These are phyloP conservation scores for Plectranthus barbatus DNA, from an alignment of 257 asterid species.

Conservation along the genomic window DNA sequence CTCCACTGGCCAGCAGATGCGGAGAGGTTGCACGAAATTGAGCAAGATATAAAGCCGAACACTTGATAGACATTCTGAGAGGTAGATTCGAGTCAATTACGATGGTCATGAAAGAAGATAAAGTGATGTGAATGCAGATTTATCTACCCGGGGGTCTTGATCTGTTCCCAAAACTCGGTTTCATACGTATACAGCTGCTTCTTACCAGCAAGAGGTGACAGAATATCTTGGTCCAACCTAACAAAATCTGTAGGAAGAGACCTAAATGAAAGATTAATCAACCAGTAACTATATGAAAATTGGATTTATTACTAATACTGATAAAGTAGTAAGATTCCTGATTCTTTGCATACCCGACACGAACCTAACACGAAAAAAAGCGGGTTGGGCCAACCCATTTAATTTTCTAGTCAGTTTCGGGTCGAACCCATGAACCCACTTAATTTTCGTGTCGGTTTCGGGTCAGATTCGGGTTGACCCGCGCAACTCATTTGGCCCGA, in stretches of 20 bases:
- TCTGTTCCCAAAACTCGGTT: constrained; percentile 84
- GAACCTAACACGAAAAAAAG: too few species aligned
- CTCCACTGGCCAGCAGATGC: constrained; percentile 43
- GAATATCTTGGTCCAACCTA: constrained; percentile 81
- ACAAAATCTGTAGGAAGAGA: constrained; percentile 64
- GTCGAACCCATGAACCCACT: too few species aligned
- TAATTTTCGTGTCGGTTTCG: too few species aligned
- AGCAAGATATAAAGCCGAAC: constrained; percentile 48
- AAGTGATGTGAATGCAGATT: background rate
- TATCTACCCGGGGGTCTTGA: constrained; percentile 74
- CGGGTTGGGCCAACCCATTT: too few species aligned
- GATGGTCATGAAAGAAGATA: constrained; percentile 5
- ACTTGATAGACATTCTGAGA: constrained; percentile 61
- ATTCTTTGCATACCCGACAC: background rate
- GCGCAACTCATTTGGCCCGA: too few species aligned
- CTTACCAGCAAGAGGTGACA: constrained; percentile 90
- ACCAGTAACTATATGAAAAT: constrained; percentile 12
- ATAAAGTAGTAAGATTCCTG: background rate
- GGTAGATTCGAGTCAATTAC: constrained; percentile 10
- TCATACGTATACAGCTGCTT: constrained; percentile 60
- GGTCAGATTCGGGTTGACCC: too few species aligned
- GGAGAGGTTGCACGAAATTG: constrained; percentile 37
- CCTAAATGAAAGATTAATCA: constrained; percentile 37
- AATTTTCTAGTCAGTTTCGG: too few species aligned
- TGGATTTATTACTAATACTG: background rate